Base-by-base conservation (phyloP, 1,139 yeast species). In the Yamadazyma aaseri region DNA sequence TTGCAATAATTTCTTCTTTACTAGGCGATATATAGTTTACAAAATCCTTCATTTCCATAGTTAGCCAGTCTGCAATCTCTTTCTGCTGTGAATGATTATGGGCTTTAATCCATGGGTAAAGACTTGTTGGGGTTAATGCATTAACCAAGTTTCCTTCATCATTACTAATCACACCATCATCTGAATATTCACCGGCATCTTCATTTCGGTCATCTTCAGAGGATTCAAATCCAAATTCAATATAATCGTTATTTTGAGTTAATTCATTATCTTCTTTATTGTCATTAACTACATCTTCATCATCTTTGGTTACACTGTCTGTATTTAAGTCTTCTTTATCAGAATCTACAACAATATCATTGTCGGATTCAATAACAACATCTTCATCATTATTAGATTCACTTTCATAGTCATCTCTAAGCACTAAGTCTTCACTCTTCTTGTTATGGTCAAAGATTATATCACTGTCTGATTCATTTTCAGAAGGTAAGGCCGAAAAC, bases 11-110 rank as follows among this genome's bases (percentile, higher is more conserved):
- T 51, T 92, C 98, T 6, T 69, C 73, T 27, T 71, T 76, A 1
- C 94, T 81, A 1, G 98, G 98, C 0, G 96, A 86, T 22, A 92
- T 81, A 55, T 87, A 92, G 26, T 79, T 76, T 20, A 86, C 86
- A 55, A 90, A 92, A 51, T 89, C 96, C 47, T 75, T 76, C 50
- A 92, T 86, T 55, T 92, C 99, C 62, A 76, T 69, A 2, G 95
- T 85, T 18, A 92, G 68, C 94, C 96, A 86, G 48, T 86, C 95
- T 1, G 90, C 83, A 20, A 87, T 77, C 47, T 84, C 90, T 50
- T 75, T 71, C 53, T 83, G 87, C 34, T 66, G 73, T 2, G 87
- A 79, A 51, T 84, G 92, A 47, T 82, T 86, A 45, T 80, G 85
- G 44, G 81, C 78, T 39, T 79, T 69, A 20, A 87, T 73, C 96